Evolutionary conservation across 257 asterid species (phyloP), one percentile per base, ranked within the genome.

Genomic region (Ligustrum vulgare): DNA sequence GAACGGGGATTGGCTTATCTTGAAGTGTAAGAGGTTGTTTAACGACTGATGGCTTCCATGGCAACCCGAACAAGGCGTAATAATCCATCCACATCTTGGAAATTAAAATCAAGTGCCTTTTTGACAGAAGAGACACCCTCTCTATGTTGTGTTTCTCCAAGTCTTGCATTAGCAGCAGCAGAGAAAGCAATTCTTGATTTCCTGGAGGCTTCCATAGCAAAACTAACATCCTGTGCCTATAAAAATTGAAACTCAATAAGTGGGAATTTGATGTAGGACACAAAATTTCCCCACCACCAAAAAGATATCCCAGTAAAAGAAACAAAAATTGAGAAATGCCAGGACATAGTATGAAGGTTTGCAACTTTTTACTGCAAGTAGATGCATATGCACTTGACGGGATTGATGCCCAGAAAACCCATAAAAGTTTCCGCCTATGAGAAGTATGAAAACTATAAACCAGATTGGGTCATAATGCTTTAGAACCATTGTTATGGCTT

Each of bases 181-280:
- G 31, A 28, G 31, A 89, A 87, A 77, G 98, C 94, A 65, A 70
- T 74, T 78, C 92, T 79, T 32, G 97, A 91, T 86, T 87, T 95
- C 88, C 89, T 89, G 33, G 99, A 89, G 82, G 98, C 98, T 75
- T 95, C 99, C 99, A 95, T 93, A 36, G 98, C 97, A 75, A 81
- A 79, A 72, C 71, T 84, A 81, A 89, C 94, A 76, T 93, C 96
- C 72, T 87, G 97, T 62, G 97, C 96, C 99, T 95, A 79, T 54
- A 83, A 75, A 83, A 67, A 69, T 73, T 71, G 49, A 76, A 58
- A 75, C 34, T 2, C 33, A 41, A 67, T 72, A 66, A 56, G 54
- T 31, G 56, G 56, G 37, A 41, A 45, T 54, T 37, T 13, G 47
- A 77, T 43, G 70, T 67, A 31, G 25, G 39, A 72, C 58, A 77